These are phyloP conservation scores for Claviceps sp. DNA, from an alignment of 2,329 filamentous ascomycete genomes.

Conservation along the genomic window DNA sequence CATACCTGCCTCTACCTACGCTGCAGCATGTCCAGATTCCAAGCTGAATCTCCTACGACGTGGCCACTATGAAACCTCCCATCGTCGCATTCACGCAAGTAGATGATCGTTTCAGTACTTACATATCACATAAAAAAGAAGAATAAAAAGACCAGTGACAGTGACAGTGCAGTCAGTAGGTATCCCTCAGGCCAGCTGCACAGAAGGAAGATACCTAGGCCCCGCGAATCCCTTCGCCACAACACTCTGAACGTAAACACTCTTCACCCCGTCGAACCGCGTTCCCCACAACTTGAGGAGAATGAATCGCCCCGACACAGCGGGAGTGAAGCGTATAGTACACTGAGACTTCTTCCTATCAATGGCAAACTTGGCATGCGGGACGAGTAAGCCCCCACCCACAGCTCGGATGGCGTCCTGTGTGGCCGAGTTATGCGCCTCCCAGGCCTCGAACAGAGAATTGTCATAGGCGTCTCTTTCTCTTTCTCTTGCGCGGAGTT, in stretches of 20 bases:
- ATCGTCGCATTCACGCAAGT: no score
- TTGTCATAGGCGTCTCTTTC: slow-evolving; percentile 5
- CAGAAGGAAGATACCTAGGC: slow-evolving; percentile 66
- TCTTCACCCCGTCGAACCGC: slow-evolving; percentile 46
- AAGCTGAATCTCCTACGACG: no score
- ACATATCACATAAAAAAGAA: background rate
- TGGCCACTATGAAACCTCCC: no score
- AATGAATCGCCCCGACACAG: slow-evolving; percentile 69
- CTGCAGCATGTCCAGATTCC: no score
- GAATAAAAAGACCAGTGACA: background rate
- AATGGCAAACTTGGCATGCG: slow-evolving; percentile 74
- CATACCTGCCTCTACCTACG: no score
- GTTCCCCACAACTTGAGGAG: slow-evolving; percentile 85
- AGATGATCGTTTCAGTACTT: no score
- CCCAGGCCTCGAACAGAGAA: slow-evolving; percentile 23
- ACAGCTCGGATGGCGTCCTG: slow-evolving; percentile 44
- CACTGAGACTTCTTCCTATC: slow-evolving; percentile 72
- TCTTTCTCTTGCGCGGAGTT: background rate
- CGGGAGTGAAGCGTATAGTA: slow-evolving; percentile 72
- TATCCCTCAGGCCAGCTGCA: slow-evolving; percentile 38
- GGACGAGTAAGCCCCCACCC: slow-evolving; percentile 49
- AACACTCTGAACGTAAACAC: slow-evolving; percentile 84
- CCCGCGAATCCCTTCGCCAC: slow-evolving; percentile 75
- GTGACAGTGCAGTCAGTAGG: background rate
- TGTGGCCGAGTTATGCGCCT: slow-evolving; percentile 38